Conservation (phyloP, 106 monocot species). For the Dendrobium huoshanense region DNA sequence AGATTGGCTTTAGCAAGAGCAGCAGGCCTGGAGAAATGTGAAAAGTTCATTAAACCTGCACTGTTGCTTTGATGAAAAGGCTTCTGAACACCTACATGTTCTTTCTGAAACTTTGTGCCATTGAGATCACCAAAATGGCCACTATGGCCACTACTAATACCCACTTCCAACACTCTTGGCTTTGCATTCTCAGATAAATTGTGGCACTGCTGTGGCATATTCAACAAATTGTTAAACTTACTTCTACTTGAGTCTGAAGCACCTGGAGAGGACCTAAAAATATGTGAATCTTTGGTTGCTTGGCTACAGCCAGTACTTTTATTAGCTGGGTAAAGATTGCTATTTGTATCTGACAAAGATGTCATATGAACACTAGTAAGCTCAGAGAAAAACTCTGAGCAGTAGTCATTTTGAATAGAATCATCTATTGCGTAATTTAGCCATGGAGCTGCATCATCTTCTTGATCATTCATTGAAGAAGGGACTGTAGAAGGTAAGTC, state of each 20-base stretch:
- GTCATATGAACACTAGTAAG: conserved; percentile 18
- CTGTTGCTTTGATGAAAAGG: conserved; percentile 3
- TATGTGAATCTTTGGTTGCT: conserved; percentile 10
- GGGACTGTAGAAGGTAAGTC: conserved; percentile 12
- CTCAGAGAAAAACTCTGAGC: conserved; percentile 42
- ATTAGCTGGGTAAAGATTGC: neutral
- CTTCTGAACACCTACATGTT: neutral
- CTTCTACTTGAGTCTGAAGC: neutral
- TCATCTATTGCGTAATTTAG: conserved; percentile 60
- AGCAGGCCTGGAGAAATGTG: conserved; percentile 61
- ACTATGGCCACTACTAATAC: neutral
- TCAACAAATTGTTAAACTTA: neutral
- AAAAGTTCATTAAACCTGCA: conserved; percentile 47
- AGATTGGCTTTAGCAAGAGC: conserved; percentile 37
- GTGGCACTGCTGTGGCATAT: neutral
- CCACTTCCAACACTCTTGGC: neutral
- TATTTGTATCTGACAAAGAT: conserved; percentile 8
- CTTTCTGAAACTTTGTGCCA: neutral
- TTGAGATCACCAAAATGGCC: neutral
- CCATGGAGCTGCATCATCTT: conserved; percentile 55
- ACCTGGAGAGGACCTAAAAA: neutral
- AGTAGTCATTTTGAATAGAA: conserved; percentile 31
- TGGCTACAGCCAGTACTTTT: neutral
- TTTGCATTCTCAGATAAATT: neutral
- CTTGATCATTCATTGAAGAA: conserved; percentile 9